Conservation (phyloP, 169 alveolate genomes). For the Amoebophrya sp. region DNA sequence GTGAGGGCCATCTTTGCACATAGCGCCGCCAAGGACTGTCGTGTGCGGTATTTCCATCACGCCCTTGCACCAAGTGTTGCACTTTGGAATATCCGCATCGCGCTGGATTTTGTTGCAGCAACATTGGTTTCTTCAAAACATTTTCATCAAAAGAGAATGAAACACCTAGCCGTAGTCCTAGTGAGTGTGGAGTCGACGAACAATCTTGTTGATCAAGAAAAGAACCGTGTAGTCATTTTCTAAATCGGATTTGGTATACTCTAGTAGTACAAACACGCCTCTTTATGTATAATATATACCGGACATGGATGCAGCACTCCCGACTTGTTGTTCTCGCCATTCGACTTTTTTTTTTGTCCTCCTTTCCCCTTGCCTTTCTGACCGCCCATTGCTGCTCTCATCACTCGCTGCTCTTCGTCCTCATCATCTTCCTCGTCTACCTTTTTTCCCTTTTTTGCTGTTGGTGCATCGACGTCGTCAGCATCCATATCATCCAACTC, state of each 20-base stretch:
- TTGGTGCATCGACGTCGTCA: no score
- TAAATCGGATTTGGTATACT: not conserved
- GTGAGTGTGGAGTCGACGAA: not conserved
- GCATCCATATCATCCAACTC: not conserved
- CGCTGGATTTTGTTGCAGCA: not conserved
- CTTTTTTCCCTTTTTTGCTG: no score
- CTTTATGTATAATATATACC: no score
- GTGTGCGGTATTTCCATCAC: not conserved
- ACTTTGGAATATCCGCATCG: not conserved
- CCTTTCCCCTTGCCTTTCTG: not conserved
- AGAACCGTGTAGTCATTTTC: not conserved
- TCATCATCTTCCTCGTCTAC: no score
- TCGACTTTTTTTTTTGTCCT: not conserved
- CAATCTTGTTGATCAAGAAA: not conserved
- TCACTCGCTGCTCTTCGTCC: not conserved
- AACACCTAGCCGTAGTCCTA: not conserved
- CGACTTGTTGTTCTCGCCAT: not conserved
- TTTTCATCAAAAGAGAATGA: no score
- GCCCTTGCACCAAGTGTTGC: not conserved
- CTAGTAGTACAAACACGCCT: not conserved
- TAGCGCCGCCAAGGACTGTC: not conserved
- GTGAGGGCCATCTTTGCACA: not conserved
- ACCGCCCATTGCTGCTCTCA: no score
- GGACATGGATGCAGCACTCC: no score
- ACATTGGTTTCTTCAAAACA: no score